Percentiles rank a stretch among this genome's conserved stretches.
These are phyloP conservation scores for Lipomyces yarrowii DNA, from an alignment of 1,139 yeast genomes.

Conservation along the genomic window DNA sequence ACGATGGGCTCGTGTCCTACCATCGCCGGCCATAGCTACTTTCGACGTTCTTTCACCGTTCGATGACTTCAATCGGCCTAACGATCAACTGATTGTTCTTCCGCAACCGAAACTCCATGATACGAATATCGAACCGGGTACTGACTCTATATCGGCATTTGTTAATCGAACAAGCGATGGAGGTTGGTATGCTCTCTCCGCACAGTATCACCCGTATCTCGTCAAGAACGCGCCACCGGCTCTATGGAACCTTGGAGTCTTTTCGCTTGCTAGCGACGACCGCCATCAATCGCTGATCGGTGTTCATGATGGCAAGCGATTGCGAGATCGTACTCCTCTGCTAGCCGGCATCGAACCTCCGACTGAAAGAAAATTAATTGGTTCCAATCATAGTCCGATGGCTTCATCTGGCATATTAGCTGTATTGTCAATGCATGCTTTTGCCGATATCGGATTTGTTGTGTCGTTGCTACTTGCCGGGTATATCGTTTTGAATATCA, in stretches of 20 bases:
- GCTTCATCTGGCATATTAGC: background rate
- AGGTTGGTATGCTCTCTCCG: conserved; percentile 90
- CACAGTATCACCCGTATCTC: conserved; percentile 71
- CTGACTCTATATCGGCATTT: conserved; percentile 48
- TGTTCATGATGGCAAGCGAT: conserved; percentile 40
- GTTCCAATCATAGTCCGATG: background rate
- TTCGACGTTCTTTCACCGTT: conserved; percentile 61
- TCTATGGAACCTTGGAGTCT: conserved; percentile 38
- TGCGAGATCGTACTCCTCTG: conserved; percentile 3
- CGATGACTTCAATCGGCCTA: conserved; percentile 13
- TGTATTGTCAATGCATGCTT: conserved; percentile 20
- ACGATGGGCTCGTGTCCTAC: conserved; percentile 66
- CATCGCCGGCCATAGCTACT: conserved; percentile 68
- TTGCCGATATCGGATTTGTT: conserved; percentile 18
- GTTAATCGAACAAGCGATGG: conserved; percentile 65
- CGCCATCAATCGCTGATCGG: conserved; percentile 40
- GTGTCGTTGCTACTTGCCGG: conserved; percentile 16
- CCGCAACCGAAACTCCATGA: conserved; percentile 42
- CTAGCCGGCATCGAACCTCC: conserved; percentile 24
- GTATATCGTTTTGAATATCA: conserved; percentile 14
- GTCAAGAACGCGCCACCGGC: conserved; percentile 74
- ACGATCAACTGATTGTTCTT: conserved; percentile 39
- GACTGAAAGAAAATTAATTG: background rate
- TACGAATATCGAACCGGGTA: conserved; percentile 15
- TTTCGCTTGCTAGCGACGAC: conserved; percentile 27